Percentiles rank a stretch among this genome's conserved stretches.
Conservation (phyloP, 306 rosid species). For the Glycyrrhiza uralensis region DNA sequence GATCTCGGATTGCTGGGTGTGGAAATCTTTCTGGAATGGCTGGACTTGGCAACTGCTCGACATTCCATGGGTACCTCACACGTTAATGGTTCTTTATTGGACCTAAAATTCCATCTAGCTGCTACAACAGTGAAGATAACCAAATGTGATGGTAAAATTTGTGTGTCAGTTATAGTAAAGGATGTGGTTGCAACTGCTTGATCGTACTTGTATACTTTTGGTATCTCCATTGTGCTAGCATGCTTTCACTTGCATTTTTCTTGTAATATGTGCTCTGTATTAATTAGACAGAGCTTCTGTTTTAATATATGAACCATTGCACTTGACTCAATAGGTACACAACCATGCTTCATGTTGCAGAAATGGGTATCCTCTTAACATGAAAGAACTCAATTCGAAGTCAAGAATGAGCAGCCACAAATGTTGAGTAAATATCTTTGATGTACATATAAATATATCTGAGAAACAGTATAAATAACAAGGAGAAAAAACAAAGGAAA, state of each 20-base stretch:
- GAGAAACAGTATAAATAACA: constrained; percentile 29
- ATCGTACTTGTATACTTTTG: neutral
- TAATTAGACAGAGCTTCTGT: neutral
- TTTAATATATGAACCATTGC: constrained; percentile 17
- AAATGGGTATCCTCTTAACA: constrained; percentile 66
- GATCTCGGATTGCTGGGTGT: too few species aligned
- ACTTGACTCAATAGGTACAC: constrained; percentile 23
- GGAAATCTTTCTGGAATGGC: too few species aligned
- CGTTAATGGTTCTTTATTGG: constrained; percentile 59
- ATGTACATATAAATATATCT: constrained; percentile 34
- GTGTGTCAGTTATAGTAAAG: neutral
- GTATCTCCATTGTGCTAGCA: neutral
- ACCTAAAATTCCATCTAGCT: constrained; percentile 68
- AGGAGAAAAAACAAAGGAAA: constrained; percentile 22
- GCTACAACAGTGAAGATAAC: constrained; percentile 57
- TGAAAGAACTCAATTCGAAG: constrained; percentile 22
- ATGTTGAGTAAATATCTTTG: constrained; percentile 31
- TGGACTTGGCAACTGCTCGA: constrained; percentile 81
- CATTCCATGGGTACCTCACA: constrained; percentile 91
- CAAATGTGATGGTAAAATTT: constrained; percentile 41
- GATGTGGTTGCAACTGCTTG: constrained; percentile 2
- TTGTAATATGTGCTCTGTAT: neutral
- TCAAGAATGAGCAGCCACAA: constrained; percentile 38
- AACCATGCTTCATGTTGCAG: constrained; percentile 46
- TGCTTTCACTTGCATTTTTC: constrained; percentile 16